These are phyloP conservation scores for Suillus plorans DNA, from an alignment of 768 basidiomycete species.

Conservation along the genomic window DNA sequence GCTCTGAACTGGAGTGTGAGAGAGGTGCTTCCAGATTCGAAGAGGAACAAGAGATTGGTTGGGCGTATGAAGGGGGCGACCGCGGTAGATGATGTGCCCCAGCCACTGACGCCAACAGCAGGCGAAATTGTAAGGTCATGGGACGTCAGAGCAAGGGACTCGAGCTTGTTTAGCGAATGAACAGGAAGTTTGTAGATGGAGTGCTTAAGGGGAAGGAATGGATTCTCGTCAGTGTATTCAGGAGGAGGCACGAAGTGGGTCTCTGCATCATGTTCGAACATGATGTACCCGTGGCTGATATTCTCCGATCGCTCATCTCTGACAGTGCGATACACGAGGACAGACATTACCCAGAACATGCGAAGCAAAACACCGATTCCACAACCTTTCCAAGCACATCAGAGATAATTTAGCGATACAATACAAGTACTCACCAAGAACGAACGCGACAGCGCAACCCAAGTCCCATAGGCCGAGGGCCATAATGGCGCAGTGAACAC, in stretches of 20 bases:
- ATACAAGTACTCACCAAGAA: slow-evolving; percentile 55
- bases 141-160: no score
- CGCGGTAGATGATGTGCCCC: no score
- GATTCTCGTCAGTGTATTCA: slow-evolving; percentile 58
- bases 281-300: slow-evolving; percentile 37
- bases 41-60: no score
- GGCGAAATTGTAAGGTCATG: no score
- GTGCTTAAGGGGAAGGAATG: no score
- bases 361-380: slow-evolving; percentile 80
- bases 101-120: no score
- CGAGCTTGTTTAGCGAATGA: no score
- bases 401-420: not conserved
- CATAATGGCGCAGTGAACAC: slow-evolving; percentile 66
- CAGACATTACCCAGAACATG: slow-evolving; percentile 73
- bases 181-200: no score
- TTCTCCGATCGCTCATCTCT: slow-evolving; percentile 42
- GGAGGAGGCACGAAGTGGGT: slow-evolving; percentile 53
- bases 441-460: slow-evolving; percentile 79
- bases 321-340: slow-evolving; percentile 60
- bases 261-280: slow-evolving; percentile 49
- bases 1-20: no score
- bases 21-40: no score
- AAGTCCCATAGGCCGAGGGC: slow-evolving; percentile 74
- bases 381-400: slow-evolving; percentile 50
- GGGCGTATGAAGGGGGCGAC: no score